Evolutionary conservation across 495 filamentous ascomycete species (phyloP), one percentile per base, ranked within the genome.

Genomic region (Talaromyces liani): DNA sequence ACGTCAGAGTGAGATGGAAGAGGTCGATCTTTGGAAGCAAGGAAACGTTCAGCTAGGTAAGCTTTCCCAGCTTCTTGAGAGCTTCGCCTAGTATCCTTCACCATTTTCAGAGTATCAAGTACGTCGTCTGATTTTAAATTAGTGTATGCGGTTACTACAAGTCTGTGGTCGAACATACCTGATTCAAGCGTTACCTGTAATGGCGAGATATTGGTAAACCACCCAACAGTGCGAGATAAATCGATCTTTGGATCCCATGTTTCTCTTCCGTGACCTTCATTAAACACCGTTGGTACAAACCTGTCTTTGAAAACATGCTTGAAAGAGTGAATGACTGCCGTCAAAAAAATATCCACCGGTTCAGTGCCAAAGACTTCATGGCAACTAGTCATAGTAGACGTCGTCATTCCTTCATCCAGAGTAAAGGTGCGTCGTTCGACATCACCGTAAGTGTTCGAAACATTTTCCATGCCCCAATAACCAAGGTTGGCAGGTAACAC

Each of bases 171-270:
- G 72, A 67, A 60, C 74, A 78, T 62, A 76, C 77, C 71, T 65
- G 72, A 66, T 12, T 66, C 66, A 1, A 64, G 47, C 2, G 69
- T 56, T 1, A 79, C 60, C 45, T 73, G 67, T 2, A 86, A 31
- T 10, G 84, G 84, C 27, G 71, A 76, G 66, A 86, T 75, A 0
- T 81, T 79, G 1, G 84, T 87, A 65, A 87, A 87, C 85, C 85
- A 87, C 6, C 85, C 85, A 18, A 87, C 78, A 3, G 84, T 87
- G 39, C 76, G 67, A 0, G 84, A 83, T 18, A 85, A 67, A 65
- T 87, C 83, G 51, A 85, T 72, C 31, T 61, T 68, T 7, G 69
- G 24, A 64, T 81, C 79, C 72, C 76, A 84, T 4, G 77, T 49
- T 64, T 86, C 83, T 27, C 85, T 77, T 3, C 85, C 84, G 65